These are phyloP conservation scores for Cercospora sp. DNA, from an alignment of 2,329 filamentous ascomycete species.

Conservation along the genomic window DNA sequence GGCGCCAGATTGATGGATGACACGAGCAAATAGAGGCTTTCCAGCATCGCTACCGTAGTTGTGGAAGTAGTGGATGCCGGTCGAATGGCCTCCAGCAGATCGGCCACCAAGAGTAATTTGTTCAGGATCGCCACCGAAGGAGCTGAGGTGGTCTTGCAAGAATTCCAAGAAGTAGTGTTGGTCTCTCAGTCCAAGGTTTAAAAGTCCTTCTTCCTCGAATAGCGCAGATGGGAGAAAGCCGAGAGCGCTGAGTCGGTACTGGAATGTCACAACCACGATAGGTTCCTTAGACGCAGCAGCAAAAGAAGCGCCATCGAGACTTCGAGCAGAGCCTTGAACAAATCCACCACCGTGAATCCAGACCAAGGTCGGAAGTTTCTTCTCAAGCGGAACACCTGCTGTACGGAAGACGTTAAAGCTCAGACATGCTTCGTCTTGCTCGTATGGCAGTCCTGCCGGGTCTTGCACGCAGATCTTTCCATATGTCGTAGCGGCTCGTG, in stretches of 20 bases:
- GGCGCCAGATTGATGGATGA: slow-evolving; percentile 49
- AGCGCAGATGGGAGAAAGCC: slow-evolving; percentile 63
- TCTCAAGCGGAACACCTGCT: slow-evolving; percentile 33
- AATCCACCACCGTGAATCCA: slow-evolving; percentile 66
- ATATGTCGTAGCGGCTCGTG: slow-evolving; percentile 17
- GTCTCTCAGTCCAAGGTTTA: slow-evolving; percentile 46
- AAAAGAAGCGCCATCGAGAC: slow-evolving; percentile 62
- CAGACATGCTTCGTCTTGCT: slow-evolving; percentile 55
- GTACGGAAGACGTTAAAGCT: slow-evolving; percentile 59
- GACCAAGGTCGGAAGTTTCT: slow-evolving; percentile 55
- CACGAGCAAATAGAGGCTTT: slow-evolving; percentile 45
- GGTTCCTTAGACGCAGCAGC: slow-evolving; percentile 53
- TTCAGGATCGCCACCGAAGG: slow-evolving; percentile 41
- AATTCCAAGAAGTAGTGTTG: slow-evolving; percentile 46
- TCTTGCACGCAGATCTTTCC: slow-evolving; percentile 26
- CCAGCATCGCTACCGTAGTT: slow-evolving; percentile 36
- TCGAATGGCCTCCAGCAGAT: slow-evolving; percentile 63
- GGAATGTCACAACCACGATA: slow-evolving; percentile 58
- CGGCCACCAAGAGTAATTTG: slow-evolving; percentile 35
- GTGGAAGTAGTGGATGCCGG: slow-evolving; percentile 66
- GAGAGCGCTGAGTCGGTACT: slow-evolving; percentile 64
- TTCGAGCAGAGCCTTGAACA: slow-evolving; percentile 48
- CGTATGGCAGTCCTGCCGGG: slow-evolving; percentile 13
- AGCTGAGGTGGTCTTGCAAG: slow-evolving; percentile 41
- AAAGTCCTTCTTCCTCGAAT: slow-evolving; percentile 53